Evolutionary conservation across 2,329 filamentous ascomycete species (phyloP).

Genomic region (Botrytis fabae): DNA sequence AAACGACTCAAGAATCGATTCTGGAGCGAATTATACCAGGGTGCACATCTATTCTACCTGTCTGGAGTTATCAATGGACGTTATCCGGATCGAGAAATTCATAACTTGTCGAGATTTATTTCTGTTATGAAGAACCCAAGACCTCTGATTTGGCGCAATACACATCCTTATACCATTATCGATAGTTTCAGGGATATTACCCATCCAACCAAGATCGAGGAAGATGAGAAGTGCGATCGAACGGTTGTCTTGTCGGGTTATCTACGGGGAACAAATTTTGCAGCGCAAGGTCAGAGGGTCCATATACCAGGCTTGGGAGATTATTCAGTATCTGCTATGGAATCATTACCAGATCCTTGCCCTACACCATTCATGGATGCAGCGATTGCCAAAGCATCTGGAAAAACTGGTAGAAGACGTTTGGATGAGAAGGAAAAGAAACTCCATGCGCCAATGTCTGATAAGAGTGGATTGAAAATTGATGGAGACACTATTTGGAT

Average conservation of each 20-base stretch:
- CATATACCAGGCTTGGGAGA: slow-evolving; percentile 94
- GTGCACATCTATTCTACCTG: slow-evolving; percentile 94
- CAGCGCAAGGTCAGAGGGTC: slow-evolving; percentile 78
- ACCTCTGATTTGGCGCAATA: slow-evolving; percentile 94
- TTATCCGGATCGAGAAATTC: slow-evolving; percentile 93
- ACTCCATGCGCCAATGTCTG: slow-evolving; percentile 95
- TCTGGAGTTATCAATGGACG: slow-evolving; percentile 95
- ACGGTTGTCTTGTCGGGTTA: slow-evolving; percentile 92
- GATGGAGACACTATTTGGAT: slow-evolving; percentile 97
- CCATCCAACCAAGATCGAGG: slow-evolving; percentile 86
- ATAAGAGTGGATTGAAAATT: slow-evolving; percentile 92
- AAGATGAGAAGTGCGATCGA: slow-evolving; percentile 85
- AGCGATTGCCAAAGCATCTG: slow-evolving; percentile 77
- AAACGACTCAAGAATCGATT: slow-evolving; percentile 94
- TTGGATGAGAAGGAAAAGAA: slow-evolving; percentile 97
- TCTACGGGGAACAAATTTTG: slow-evolving; percentile 90
- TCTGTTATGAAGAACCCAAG: slow-evolving; percentile 99
- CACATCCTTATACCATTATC: slow-evolving; percentile 89
- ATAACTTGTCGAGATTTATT: slow-evolving; percentile 92
- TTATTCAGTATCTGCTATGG: slow-evolving; percentile 78
- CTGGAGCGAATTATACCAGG: slow-evolving; percentile 96
- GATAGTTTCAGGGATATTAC: slow-evolving; percentile 96
- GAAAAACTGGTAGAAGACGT: slow-evolving; percentile 76
- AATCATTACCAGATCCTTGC: slow-evolving; percentile 88
- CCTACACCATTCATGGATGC: slow-evolving; percentile 91